Percentiles rank a stretch among this genome's conserved stretches.
Evolutionary conservation across 2,329 filamentous ascomycete genomes (phyloP).

Genomic region (Tolypocladium capitatum): DNA sequence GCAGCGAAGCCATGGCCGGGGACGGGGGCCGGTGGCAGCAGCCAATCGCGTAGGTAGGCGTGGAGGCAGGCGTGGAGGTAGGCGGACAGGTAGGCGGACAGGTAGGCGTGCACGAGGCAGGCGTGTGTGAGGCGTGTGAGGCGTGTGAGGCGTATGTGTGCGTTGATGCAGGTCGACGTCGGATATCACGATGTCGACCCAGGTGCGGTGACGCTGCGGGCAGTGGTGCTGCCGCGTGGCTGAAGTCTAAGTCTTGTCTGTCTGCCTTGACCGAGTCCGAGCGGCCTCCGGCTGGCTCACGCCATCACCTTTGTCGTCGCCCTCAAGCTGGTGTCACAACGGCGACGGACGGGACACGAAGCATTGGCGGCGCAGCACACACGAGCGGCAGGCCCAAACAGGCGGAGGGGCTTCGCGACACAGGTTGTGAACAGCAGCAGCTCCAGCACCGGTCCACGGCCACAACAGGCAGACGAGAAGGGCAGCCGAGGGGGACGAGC

Average conservation of each 20-base stretch:
- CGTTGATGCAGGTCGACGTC: neutral
- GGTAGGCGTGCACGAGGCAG: neutral
- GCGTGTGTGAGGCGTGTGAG: neutral
- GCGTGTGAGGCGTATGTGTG: neutral
- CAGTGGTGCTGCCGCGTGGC: neutral
- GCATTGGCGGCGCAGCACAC: slow-evolving; percentile 1
- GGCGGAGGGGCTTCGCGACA: neutral
- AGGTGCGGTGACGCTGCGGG: no score
- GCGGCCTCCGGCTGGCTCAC: neutral
- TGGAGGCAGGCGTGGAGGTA: no score
- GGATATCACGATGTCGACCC: neutral
- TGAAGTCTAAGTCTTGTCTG: neutral
- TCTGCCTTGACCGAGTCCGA: neutral
- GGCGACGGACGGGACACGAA: neutral
- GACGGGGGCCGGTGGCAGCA: neutral
- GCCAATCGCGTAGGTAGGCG: neutral
- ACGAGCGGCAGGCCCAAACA: neutral
- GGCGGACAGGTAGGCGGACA: no score
- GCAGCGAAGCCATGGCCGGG: slow-evolving; percentile 17
- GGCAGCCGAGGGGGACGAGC: neutral
- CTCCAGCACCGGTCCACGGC: neutral
- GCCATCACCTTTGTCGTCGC: neutral
- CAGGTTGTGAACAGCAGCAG: neutral
- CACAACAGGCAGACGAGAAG: neutral
- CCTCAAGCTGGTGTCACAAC: neutral